Evolutionary conservation across 768 basidiomycete genomes (phyloP).

Genomic region (Pulveroboletus sp.): DNA sequence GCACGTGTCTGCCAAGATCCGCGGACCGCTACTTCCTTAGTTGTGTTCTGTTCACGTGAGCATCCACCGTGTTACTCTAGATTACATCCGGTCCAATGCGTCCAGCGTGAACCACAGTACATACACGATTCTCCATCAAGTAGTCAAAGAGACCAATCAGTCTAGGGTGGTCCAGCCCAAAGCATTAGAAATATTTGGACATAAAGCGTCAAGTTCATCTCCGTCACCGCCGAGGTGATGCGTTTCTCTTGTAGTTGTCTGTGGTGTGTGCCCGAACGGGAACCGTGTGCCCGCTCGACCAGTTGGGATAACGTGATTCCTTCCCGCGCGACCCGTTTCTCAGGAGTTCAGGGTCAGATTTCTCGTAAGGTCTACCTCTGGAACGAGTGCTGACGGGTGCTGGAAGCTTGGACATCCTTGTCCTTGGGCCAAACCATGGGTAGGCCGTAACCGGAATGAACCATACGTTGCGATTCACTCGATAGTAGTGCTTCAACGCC

Average conservation of each 20-base stretch:
- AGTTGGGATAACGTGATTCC: conserved; percentile 18
- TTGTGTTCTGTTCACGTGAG: no score
- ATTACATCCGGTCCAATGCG: conserved; percentile 8
- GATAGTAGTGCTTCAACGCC: conserved; percentile 39
- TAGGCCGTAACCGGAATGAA: conserved; percentile 62
- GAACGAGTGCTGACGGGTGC: conserved; percentile 37
- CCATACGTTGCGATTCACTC: conserved; percentile 55
- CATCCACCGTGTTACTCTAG: conserved; percentile 6
- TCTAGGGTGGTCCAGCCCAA: conserved; percentile 11
- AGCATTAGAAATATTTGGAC: conserved; percentile 1
- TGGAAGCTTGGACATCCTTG: conserved; percentile 37
- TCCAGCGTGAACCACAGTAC: conserved; percentile 12
- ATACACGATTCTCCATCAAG: conserved; percentile 8
- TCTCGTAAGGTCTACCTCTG: conserved; percentile 32
- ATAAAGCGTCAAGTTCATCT: conserved; percentile 7
- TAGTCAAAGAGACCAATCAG: conserved; percentile 1
- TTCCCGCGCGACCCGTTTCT: conserved; percentile 18
- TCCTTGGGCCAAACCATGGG: conserved; percentile 60
- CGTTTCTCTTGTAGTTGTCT: conserved; percentile 38
- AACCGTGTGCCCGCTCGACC: conserved; percentile 15
- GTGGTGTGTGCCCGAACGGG: conserved; percentile 26
- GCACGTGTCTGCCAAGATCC: no score
- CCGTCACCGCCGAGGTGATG: conserved; percentile 43
- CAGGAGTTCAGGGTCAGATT: conserved; percentile 22
- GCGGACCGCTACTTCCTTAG: no score